Conservation (phyloP, 2,329 filamentous ascomycete genomes). For the Alternaria gansuensis region DNA sequence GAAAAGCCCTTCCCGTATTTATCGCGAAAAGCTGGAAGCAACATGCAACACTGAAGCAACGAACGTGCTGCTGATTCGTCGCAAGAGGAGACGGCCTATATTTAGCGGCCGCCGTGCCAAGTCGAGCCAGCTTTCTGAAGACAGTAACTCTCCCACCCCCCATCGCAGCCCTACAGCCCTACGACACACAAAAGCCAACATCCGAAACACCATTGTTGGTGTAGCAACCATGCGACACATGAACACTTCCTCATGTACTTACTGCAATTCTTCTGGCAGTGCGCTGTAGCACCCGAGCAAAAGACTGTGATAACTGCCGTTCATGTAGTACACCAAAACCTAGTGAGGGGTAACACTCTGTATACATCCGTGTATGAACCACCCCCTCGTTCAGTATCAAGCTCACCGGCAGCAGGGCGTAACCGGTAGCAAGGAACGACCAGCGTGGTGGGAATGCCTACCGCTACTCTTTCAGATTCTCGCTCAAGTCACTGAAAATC, state of each 20-base stretch:
- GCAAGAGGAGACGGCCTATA: constrained; percentile 32
- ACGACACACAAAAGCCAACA: constrained; percentile 30
- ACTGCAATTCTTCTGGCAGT: constrained; percentile 19
- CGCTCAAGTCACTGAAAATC: constrained; percentile 7
- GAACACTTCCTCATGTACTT: constrained; percentile 29
- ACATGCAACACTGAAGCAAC: constrained; percentile 5
- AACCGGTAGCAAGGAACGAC: constrained; percentile 27
- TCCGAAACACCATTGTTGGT: constrained; percentile 19
- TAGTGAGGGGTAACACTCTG: constrained; percentile 10
- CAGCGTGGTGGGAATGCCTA: constrained; percentile 25
- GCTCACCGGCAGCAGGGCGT: constrained; percentile 27
- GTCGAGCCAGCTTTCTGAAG: constrained; percentile 31
- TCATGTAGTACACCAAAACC: constrained; percentile 22
- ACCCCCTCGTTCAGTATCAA: constrained; percentile 18
- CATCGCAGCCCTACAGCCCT: constrained; percentile 35
- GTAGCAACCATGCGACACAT: constrained; percentile 26
- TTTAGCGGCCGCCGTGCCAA: constrained; percentile 35
- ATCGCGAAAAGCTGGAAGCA: constrained; percentile 14
- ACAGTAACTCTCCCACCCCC: constrained; percentile 19
- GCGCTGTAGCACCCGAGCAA: constrained; percentile 23
- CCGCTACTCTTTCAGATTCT: constrained; percentile 11
- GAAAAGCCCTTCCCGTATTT: constrained; percentile 16
- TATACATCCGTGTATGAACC: constrained; percentile 15
- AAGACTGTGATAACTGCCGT: constrained; percentile 26
- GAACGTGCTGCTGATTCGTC: constrained; percentile 15